phyloP scores from a whole-genome alignment of 495 filamentous ascomycete species.

The Acidiella bohemica region DNA sequence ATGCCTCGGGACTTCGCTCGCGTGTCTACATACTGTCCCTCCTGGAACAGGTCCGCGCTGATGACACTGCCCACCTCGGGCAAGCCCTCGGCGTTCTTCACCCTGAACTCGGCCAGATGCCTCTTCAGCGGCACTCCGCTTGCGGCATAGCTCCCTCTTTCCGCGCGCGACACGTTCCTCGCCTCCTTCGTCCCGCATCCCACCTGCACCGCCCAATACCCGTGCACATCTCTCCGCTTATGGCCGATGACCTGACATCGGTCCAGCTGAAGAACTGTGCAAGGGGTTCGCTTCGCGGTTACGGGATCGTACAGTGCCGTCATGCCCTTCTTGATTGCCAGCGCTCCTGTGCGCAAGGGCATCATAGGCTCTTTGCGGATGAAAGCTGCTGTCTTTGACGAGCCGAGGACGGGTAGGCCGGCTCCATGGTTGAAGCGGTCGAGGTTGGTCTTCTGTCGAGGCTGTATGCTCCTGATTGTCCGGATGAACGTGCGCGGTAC shows the following conservation, averaged over 20 bases:
- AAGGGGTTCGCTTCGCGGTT: constrained; percentile 64
- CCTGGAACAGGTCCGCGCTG: constrained; percentile 70
- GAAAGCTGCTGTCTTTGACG: constrained; percentile 66
- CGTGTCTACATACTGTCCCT: constrained; percentile 84
- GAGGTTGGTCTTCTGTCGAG: constrained; percentile 19
- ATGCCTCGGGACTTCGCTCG: constrained; percentile 64
- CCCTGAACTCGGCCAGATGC: constrained; percentile 71
- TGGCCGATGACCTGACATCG: constrained; percentile 72
- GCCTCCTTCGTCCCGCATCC: constrained; percentile 66
- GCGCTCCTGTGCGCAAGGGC: constrained; percentile 65
- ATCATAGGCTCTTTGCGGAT: constrained; percentile 61
- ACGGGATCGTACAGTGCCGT: constrained; percentile 69
- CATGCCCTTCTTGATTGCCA: constrained; percentile 90
- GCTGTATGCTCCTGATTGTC: constrained; percentile 35
- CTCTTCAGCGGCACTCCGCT: constrained; percentile 69
- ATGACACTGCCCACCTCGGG: constrained; percentile 58
- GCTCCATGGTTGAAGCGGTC: constrained; percentile 61
- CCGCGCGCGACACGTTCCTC: constrained; percentile 59
- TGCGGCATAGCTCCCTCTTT: constrained; percentile 73
- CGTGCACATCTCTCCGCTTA: constrained; percentile 68
- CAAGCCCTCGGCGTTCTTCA: constrained; percentile 57
- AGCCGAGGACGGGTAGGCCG: constrained; percentile 52
- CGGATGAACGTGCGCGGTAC: constrained; percentile 19
- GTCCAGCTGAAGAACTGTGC: constrained; percentile 90
- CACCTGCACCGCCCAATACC: constrained; percentile 86